Base-by-base conservation (phyloP, 2,329 filamentous ascomycete genomes). In the Cercospora brassicicola region DNA sequence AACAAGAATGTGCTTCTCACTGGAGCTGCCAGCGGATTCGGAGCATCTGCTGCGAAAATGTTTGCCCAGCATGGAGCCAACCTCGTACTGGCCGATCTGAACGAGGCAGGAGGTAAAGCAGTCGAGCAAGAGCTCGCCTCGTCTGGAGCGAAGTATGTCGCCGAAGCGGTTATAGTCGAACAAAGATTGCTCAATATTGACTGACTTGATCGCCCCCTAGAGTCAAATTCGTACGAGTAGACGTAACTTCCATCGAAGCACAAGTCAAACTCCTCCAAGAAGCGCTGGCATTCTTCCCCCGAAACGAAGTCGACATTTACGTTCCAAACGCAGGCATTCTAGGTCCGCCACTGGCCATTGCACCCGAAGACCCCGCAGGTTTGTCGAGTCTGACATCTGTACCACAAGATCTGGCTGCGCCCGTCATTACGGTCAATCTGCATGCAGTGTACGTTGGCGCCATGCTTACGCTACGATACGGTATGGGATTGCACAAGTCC, bases 261-360 rank as follows among this genome's bases (percentile, higher is more conserved):
- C 59, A 62, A 23, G 11, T 51, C 23, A 48, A 62, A 33, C 42
- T 62, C 15, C 59, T 62, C 23, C 59, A 62, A 51, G 18, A 48
- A 31, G 59, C 59, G 4, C n/a, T 62, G n/a, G 59, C 20, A 1
- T 62, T 62, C 39, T 62, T 62, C 39, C 59, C 59, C 3, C 39
- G 59, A 48, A 62, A 62, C n/a, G 59, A 62, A 28, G 42, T 62
- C 20, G 59, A 62, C 59, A 62, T 62, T 10, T 62, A 62, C 15
- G 59, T 62, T 2, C 59, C 59, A 13, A 62, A 62, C 20, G 59
- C 59, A 1, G 59, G 59, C 9, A 62, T 62, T 33, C n/a, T 62
- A 13, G 59, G 59, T 0, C 59, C 59, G 5, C 59, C 59, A 8
- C 59, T 62, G 13, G 23, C 59, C 2, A 62, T 62, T 23, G 36